phyloP scores from a whole-genome alignment of 73 alveolate species.

The Symbiodinium natans region DNA sequence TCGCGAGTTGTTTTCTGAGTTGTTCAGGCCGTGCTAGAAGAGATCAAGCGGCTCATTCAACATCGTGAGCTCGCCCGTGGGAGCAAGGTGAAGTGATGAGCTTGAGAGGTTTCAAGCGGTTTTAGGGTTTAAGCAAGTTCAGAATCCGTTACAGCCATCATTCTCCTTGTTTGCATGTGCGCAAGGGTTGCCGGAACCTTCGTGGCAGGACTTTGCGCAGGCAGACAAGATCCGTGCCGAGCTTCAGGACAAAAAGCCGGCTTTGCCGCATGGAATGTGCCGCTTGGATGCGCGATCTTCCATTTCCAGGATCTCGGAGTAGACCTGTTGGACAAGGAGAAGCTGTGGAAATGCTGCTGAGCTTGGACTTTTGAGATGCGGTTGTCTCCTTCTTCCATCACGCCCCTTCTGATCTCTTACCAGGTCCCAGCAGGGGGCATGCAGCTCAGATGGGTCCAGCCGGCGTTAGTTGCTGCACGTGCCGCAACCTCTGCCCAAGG shows the following conservation, averaged over 20 bases:
- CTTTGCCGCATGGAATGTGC: neutral
- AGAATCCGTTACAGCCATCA: neutral
- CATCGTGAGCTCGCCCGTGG: slow-evolving; percentile 81
- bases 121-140: neutral
- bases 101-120: neutral
- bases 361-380: neutral
- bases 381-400: neutral
- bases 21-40: neutral
- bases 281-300: neutral
- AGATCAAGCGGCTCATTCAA: slow-evolving; percentile 21
- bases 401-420: neutral
- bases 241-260: slow-evolving; percentile 29
- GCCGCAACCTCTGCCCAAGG: neutral
- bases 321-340: slow-evolving; percentile 72
- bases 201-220: slow-evolving; percentile 52
- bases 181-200: neutral
- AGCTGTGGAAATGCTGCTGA: slow-evolving; percentile 69
- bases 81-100: neutral
- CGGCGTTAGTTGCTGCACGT: neutral
- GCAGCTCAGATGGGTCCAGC: neutral
- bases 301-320: slow-evolving; percentile 44
- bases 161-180: neutral
- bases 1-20: neutral
- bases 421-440: slow-evolving; percentile 71
- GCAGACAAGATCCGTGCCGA: slow-evolving; percentile 57